These are phyloP conservation scores for Wickerhamiella domercqiae DNA, from an alignment of 805 yeast genomes.

Conservation along the genomic window DNA sequence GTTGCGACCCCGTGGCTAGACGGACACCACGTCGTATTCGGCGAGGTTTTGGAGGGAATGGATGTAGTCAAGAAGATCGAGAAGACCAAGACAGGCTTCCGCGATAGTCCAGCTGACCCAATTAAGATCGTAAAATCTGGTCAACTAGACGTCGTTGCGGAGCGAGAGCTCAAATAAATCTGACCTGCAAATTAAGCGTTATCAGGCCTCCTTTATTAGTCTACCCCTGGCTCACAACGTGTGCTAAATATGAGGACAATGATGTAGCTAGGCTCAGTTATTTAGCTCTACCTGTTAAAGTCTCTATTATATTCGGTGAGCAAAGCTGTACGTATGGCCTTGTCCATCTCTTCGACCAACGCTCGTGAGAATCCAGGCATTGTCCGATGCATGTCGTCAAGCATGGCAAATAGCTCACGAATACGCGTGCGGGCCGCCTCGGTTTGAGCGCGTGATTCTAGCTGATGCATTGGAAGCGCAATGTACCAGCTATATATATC, in stretches of 20 bases:
- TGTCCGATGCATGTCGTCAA: conserved; percentile 32
- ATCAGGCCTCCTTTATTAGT: too few species aligned
- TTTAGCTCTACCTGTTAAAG: too few species aligned
- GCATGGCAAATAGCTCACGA: conserved; percentile 24
- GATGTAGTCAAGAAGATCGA: conserved; percentile 70
- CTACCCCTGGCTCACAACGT: too few species aligned
- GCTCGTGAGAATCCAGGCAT: conserved; percentile 57
- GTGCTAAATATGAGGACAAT: too few species aligned
- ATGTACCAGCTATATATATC: background rate
- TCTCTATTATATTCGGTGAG: too few species aligned
- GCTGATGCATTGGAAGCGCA: background rate
- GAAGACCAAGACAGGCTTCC: conserved; percentile 46
- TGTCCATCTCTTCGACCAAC: conserved; percentile 42
- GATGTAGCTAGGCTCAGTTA: too few species aligned
- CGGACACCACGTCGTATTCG: conserved; percentile 91
- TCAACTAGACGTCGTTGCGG: conserved; percentile 34
- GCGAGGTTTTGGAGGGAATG: conserved; percentile 72
- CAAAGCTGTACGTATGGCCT: background rate
- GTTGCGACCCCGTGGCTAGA: conserved; percentile 85
- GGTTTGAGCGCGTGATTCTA: background rate
- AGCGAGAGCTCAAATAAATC: too few species aligned
- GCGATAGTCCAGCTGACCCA: conserved; percentile 57
- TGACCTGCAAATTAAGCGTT: too few species aligned
- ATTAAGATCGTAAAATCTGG: conserved; percentile 60
- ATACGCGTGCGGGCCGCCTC: background rate